These are phyloP conservation scores for Globisporangium middletonii DNA, from an alignment of 352 stramenopile genomes.

Conservation along the genomic window DNA sequence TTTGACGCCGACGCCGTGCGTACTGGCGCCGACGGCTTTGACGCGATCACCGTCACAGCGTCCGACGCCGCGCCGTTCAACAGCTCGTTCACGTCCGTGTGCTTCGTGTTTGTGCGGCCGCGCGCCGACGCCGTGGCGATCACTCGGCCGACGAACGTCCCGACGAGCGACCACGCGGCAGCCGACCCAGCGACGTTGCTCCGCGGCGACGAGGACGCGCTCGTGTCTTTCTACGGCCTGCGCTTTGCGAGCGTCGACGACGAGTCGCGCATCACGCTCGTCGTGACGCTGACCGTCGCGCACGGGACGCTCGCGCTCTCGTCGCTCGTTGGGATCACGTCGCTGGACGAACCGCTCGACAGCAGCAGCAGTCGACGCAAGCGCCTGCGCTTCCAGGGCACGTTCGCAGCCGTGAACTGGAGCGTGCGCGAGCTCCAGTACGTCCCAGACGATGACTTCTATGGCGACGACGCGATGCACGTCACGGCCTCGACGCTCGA, in stretches of 20 bases:
- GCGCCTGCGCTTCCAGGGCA: slow-evolving; percentile 23
- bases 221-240: slow-evolving; percentile 23
- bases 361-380: slow-evolving; percentile 3
- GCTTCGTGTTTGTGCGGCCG: slow-evolving; percentile 30
- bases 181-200: slow-evolving; percentile 15
- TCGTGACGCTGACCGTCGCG: slow-evolving; percentile 4
- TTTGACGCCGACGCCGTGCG: slow-evolving; percentile 5
- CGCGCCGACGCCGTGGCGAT: slow-evolving; percentile 27
- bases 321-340: slow-evolving; percentile 15
- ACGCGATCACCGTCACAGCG: slow-evolving; percentile 34
- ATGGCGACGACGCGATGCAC: slow-evolving; percentile 35
- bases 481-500: slow-evolving; percentile 38
- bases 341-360: slow-evolving; percentile 13
- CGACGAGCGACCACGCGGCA: slow-evolving; percentile 22
- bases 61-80: slow-evolving; percentile 33
- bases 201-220: slow-evolving; percentile 44
- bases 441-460: slow-evolving; percentile 29
- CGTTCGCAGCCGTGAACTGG: slow-evolving; percentile 38
- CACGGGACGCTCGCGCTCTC: slow-evolving; percentile 11
- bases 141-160: slow-evolving; percentile 16
- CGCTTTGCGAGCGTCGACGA: slow-evolving; percentile 44
- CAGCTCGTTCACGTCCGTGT: slow-evolving; percentile 21
- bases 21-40: slow-evolving; percentile 21
- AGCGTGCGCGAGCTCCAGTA: slow-evolving; percentile 35
- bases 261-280: slow-evolving; percentile 23